phyloP scores from a whole-genome alignment of 1,284 basidiomycete species.

The Abortiporus biennis region DNA sequence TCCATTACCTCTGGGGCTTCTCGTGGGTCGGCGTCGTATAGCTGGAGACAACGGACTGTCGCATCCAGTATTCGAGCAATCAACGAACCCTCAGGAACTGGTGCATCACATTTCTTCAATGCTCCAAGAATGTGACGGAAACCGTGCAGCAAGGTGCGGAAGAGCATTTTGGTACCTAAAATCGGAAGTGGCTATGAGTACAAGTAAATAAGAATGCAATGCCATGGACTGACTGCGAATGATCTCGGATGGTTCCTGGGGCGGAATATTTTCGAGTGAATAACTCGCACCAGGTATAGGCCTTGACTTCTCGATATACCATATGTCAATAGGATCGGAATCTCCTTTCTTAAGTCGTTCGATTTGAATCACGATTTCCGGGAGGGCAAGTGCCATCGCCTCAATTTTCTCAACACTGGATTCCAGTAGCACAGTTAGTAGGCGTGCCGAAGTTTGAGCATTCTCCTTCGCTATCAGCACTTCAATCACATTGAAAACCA shows the following conservation, averaged over 20 bases:
- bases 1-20: slow-evolving; percentile 90
- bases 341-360: slow-evolving; percentile 46
- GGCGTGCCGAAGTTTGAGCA: slow-evolving; percentile 55
- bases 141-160: slow-evolving; percentile 87
- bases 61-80: slow-evolving; percentile 87
- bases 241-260: slow-evolving; percentile 70
- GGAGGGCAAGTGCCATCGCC: slow-evolving; percentile 67
- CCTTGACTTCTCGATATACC: slow-evolving; percentile 73
- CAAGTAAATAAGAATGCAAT: slow-evolving; percentile 45
- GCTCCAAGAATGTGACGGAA: slow-evolving; percentile 81
- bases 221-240: slow-evolving; percentile 48
- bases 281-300: slow-evolving; percentile 73
- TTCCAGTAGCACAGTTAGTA: slow-evolving; percentile 77
- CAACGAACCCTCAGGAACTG: slow-evolving; percentile 80
- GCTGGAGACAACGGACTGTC: slow-evolving; percentile 78
- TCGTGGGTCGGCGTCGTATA: slow-evolving; percentile 80
- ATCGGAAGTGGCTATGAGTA: slow-evolving; percentile 6
- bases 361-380: slow-evolving; percentile 44
- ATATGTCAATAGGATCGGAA: slow-evolving; percentile 35
- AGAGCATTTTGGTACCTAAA: slow-evolving; percentile 79
- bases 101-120: slow-evolving; percentile 77
- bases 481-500: slow-evolving; percentile 89
- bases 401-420: slow-evolving; percentile 86
- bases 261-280: slow-evolving; percentile 72
- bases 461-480: slow-evolving; percentile 75